A percentile compares a stretch with the other conserved stretches of the same genome.
These are phyloP conservation scores for Diplodia intermedia DNA, from an alignment of 2,329 filamentous ascomycete genomes.

Conservation along the genomic window DNA sequence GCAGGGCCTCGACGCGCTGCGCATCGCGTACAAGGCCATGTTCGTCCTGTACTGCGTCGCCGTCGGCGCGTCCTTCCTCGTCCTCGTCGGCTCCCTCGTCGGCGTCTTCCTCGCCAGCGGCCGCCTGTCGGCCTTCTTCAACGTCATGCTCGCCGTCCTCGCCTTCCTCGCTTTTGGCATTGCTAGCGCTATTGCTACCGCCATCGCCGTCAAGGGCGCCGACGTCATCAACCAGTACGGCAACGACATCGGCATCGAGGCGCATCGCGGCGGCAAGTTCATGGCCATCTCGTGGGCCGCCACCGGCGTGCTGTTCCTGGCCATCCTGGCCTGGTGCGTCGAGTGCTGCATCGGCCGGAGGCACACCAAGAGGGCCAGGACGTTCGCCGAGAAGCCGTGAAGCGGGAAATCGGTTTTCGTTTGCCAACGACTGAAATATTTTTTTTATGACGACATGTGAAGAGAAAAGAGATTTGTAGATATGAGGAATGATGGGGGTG, in stretches of 20 bases:
- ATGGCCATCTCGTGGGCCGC: conserved; percentile 67
- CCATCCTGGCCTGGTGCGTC: conserved; percentile 39
- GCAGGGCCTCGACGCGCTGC: conserved; percentile 60
- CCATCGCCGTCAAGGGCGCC: conserved; percentile 62
- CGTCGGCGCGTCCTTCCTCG: conserved; percentile 59
- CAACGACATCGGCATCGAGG: conserved; percentile 57
- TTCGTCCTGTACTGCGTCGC: conserved; percentile 67
- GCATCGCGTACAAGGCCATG: conserved; percentile 58
- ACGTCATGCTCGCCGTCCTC: conserved; percentile 58
- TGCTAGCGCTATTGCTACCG: conserved; percentile 76
- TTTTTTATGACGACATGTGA: not conserved
- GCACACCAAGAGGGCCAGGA: conserved; percentile 13
- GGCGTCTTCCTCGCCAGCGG: conserved; percentile 50
- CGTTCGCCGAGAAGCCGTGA: conserved; percentile 20
- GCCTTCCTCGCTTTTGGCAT: conserved; percentile 68
- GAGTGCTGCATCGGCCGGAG: conserved; percentile 43
- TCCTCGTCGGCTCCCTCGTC: conserved; percentile 55
- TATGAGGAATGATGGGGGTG: conserved; percentile 2
- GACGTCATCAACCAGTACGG: conserved; percentile 62
- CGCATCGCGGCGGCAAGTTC: conserved; percentile 61
- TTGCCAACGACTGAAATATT: not conserved
- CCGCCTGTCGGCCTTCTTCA: conserved; percentile 55
- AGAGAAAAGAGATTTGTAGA: not conserved
- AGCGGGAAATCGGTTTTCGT: too few species aligned
- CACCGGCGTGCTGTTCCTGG: conserved; percentile 54